Percentiles rank a stretch among this genome's conserved stretches.
phyloP scores from a whole-genome alignment of 768 basidiomycete genomes.

The Suillus cothurnatus region DNA sequence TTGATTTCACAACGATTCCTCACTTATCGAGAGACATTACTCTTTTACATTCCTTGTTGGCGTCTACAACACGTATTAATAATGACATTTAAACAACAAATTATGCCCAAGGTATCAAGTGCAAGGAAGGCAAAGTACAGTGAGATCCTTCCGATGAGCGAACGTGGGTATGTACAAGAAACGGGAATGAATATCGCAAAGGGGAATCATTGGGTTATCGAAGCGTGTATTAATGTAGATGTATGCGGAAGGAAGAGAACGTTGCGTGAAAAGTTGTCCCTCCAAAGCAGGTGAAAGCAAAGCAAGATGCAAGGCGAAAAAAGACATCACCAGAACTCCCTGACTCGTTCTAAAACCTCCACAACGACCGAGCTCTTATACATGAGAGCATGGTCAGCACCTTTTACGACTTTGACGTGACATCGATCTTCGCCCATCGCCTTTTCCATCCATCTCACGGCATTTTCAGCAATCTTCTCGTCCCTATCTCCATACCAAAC shows the following conservation, averaged over 20 bases:
- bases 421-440: conserved; percentile 78
- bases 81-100: conserved; percentile 34
- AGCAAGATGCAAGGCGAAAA: conserved; percentile 5
- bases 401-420: conserved; percentile 77
- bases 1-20: neutral
- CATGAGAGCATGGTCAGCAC: conserved; percentile 93
- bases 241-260: conserved; percentile 13
- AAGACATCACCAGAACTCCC: conserved; percentile 51
- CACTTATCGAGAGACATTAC: neutral
- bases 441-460: conserved; percentile 91
- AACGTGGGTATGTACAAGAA: conserved; percentile 21
- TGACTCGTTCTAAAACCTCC: conserved; percentile 75
- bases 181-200: conserved; percentile 17
- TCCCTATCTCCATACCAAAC: conserved; percentile 96
- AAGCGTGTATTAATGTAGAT: conserved; percentile 7
- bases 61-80: conserved; percentile 31
- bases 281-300: conserved; percentile 16
- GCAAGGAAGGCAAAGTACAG: conserved; percentile 32
- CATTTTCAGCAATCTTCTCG: conserved; percentile 90
- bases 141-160: conserved; percentile 27
- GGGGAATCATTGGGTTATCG: conserved; percentile 7
- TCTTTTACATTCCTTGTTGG: conserved; percentile 8
- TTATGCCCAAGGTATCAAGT: conserved; percentile 29
- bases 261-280: conserved; percentile 20
- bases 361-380: conserved; percentile 87